Base-by-base conservation (phyloP, 73 alveolate species). In the Stentor roeselii region DNA sequence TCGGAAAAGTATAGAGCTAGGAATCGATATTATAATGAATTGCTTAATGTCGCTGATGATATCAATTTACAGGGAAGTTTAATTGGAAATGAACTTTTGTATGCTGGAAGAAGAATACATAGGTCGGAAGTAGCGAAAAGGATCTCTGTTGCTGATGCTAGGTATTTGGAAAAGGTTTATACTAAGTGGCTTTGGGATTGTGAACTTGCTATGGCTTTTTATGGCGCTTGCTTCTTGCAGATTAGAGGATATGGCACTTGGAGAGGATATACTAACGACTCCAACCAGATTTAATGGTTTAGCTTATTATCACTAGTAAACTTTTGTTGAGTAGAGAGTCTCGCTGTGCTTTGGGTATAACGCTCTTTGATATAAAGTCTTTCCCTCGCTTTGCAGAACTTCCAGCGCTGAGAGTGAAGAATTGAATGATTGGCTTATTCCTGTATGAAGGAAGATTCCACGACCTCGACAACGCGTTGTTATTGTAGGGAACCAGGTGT, bases 111-210 rank as follows among this genome's bases (percentile, higher is more conserved):
- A 85, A 93, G 96, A 80, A 94, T 95, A 36, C 91, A 92, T 34
- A 91, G 95, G 86, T 89, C 93, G 27, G 99, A 95, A 78, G 88
- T 95, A 3, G 98, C 99, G 3, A 75, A 84, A 38, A 86, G 96
- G 84, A 82, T 92, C 1, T 84, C 97, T 2, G 77, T 87, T 78
- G 38, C 93, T 0, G 93, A 86, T 59, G 76, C 90, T 0, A 75
- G 75, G 21, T 87, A 87, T 75, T 38, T 92, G 87, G 83, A 82
- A 60, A 32, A 88, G 35, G 82, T 90, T 59, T 90, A 91, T 80
- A 75, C 86, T 59, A 78, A 87, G 60, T 90, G 93, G 92, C 87
- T 90, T 75, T 40, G 42, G 4, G 92, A 90, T 60, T 76, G 77
- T 15, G 91, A 87, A 76, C 93, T 91, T 35, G 75, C 91, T 0